A percentile compares a stretch with the other conserved stretches of the same genome.
phyloP scores from a whole-genome alignment of 1,284 basidiomycete genomes.

The Schizopora paradoxa region DNA sequence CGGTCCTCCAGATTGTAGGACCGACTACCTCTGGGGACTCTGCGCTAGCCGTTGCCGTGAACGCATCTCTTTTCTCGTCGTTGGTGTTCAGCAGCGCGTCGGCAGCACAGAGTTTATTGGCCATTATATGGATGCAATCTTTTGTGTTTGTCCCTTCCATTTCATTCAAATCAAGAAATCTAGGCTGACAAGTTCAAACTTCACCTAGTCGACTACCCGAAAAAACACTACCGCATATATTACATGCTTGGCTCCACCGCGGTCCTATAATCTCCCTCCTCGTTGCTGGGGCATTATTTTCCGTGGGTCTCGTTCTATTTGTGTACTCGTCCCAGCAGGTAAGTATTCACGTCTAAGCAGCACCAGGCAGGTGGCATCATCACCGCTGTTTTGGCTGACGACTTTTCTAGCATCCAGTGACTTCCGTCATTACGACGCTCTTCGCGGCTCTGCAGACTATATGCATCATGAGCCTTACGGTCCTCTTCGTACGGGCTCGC shows the following conservation, averaged over 20 bases:
- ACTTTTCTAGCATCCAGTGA: too few relatives aligned
- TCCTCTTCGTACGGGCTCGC: too few relatives aligned
- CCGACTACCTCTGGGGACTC: not conserved
- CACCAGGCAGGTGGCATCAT: too few relatives aligned
- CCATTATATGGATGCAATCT: not conserved
- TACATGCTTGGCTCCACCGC: constrained; percentile 1
- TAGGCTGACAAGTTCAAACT: too few relatives aligned
- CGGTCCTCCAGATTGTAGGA: not conserved
- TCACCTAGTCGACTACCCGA: not conserved
- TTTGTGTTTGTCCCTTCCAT: constrained; percentile 2
- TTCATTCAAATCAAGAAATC: too few relatives aligned
- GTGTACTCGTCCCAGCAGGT: constrained; percentile 3
- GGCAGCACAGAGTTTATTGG: constrained; percentile 3
- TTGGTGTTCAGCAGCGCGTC: constrained; percentile 6
- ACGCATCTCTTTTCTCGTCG: constrained; percentile 2
- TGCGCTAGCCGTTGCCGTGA: not conserved
- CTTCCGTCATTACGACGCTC: too few relatives aligned
- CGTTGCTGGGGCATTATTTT: constrained; percentile 5
- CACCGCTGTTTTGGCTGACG: too few relatives aligned
- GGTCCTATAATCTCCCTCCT: constrained; percentile 9
- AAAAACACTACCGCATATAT: not conserved
- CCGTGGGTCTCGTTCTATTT: constrained; percentile 3
- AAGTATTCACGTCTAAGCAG: too few relatives aligned
- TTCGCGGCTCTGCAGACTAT: too few relatives aligned
- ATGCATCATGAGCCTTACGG: too few relatives aligned